A percentile compares a stretch with the other conserved stretches of the same genome.
phyloP scores from a whole-genome alignment of 805 yeast genomes.

The Phaffomyces antillensis region DNA sequence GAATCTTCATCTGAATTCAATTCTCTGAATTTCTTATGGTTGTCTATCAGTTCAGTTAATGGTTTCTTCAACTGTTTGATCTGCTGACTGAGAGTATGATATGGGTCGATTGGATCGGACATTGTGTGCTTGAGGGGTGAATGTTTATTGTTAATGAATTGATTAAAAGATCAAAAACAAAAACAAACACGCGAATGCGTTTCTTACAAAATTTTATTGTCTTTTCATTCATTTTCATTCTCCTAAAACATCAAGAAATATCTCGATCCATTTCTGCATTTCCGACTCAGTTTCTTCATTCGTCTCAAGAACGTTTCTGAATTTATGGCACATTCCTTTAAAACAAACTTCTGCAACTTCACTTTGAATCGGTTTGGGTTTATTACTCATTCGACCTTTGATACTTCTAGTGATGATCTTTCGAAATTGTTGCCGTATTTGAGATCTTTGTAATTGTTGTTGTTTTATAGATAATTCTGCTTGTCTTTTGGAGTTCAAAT shows the following conservation, averaged over 20 bases:
- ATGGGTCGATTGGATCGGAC: slow-evolving; percentile 6
- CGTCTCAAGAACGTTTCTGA: slow-evolving; percentile 8
- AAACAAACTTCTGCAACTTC: slow-evolving; percentile 22
- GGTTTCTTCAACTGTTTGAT: slow-evolving; percentile 7
- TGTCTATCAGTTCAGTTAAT: slow-evolving; percentile 5
- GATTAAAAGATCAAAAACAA: background rate
- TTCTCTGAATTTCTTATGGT: slow-evolving; percentile 6
- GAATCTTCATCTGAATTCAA: slow-evolving; percentile 1
- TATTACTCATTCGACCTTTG: slow-evolving; percentile 8
- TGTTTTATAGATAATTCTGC: slow-evolving; percentile 13
- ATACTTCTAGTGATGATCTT: slow-evolving; percentile 14
- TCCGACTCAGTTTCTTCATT: slow-evolving; percentile 7
- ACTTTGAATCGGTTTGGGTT: slow-evolving; percentile 10
- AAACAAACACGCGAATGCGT: no score
- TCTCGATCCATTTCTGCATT: slow-evolving; percentile 15
- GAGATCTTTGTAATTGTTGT: slow-evolving; percentile 12
- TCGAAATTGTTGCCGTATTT: slow-evolving; percentile 14
- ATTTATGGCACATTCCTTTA: slow-evolving; percentile 18
- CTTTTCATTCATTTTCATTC: background rate
- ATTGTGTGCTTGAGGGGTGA: background rate
- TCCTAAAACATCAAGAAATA: slow-evolving; percentile 13
- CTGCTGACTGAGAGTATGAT: slow-evolving; percentile 7
- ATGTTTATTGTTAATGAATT: no score
- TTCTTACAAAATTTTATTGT: no score
- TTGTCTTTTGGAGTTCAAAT: slow-evolving; percentile 14